Percentiles rank a stretch among this genome's conserved stretches.
Evolutionary conservation across 169 alveolate species (phyloP).

Genomic region (Plasmodium inui): DNA sequence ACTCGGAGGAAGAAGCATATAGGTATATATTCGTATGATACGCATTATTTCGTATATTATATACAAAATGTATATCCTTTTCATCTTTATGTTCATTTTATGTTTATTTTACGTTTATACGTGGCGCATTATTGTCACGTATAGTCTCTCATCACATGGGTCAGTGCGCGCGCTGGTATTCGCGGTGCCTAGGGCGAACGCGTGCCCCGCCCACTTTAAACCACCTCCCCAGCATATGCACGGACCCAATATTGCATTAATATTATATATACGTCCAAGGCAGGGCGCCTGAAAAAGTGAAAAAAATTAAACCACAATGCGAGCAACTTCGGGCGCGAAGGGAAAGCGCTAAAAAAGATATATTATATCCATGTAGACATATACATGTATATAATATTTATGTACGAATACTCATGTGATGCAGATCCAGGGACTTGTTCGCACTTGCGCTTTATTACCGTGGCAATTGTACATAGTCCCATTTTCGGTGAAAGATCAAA

Average conservation of each 20-base stretch:
- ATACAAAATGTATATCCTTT: background rate
- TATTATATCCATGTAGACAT: background rate
- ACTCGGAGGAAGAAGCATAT: background rate
- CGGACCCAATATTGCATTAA: background rate
- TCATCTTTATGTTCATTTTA: background rate
- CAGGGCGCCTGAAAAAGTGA: background rate
- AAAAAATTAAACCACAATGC: background rate
- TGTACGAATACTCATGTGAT: background rate
- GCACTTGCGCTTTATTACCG: background rate
- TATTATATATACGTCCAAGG: background rate
- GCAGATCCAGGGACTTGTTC: background rate
- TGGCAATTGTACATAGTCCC: background rate
- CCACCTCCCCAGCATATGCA: too few relatives aligned
- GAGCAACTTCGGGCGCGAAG: background rate
- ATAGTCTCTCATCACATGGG: too few relatives aligned
- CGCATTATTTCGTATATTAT: background rate
- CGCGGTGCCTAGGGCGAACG: too few relatives aligned
- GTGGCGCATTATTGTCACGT: too few relatives aligned
- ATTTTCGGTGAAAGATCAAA: background rate
- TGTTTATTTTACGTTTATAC: too few relatives aligned
- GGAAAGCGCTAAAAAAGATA: background rate
- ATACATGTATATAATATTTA: constrained; percentile 2
- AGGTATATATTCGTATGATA: background rate
- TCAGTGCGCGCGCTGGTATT: background rate
- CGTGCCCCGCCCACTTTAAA: too few relatives aligned